Evolutionary conservation across 2,329 filamentous ascomycete species (phyloP), one percentile per base, ranked within the genome.

Genomic region (Grosmannia penicillata): DNA sequence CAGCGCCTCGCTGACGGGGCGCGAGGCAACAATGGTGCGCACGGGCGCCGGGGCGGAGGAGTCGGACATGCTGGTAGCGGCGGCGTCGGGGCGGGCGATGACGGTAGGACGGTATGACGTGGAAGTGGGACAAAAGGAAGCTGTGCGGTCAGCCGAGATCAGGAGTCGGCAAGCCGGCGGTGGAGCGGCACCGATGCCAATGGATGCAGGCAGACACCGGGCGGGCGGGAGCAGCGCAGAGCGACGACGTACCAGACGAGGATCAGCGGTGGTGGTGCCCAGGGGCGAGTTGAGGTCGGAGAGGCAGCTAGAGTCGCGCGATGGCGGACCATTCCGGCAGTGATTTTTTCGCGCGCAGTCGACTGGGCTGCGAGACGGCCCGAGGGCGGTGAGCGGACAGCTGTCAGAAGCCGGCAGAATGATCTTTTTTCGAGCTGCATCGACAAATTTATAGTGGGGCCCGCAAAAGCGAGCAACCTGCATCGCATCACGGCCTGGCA

Each of bases 1-100:
- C 54, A 98, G 77, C 56, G 89, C 84, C 71, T 98, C 91, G 71
- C 89, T 96, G 65, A 95, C 82, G 47, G 91, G 89, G 62, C 84
- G 76, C 60, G 80, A 72, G 57, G 82, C 71, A 47, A 75, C 70
- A 59, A 72, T 69, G 52, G 74, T 65, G 48, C 70, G 61, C 53
- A 72, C 62, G 56, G 68, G 62, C 53, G 72, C 62, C 56, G 68
- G 65, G 65, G 60, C 51, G 47, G 65, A 61, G 36, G 61, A 57
- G 53, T 72, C 68, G 51, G 71, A 59, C 72, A 75, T 75, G 53
- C 50, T 63, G 55, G 6, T 13, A 17, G n/a, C 11, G 14, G 29
- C 14, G 23, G 22, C 11, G 22, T 30, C 13, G 19, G 14, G 38
- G n/a, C n/a, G n/a, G n/a, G n/a, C n/a, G n/a, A n/a, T 36, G 41